phyloP scores from a whole-genome alignment of 2,329 filamentous ascomycete genomes.

The Truncatella angustata region DNA sequence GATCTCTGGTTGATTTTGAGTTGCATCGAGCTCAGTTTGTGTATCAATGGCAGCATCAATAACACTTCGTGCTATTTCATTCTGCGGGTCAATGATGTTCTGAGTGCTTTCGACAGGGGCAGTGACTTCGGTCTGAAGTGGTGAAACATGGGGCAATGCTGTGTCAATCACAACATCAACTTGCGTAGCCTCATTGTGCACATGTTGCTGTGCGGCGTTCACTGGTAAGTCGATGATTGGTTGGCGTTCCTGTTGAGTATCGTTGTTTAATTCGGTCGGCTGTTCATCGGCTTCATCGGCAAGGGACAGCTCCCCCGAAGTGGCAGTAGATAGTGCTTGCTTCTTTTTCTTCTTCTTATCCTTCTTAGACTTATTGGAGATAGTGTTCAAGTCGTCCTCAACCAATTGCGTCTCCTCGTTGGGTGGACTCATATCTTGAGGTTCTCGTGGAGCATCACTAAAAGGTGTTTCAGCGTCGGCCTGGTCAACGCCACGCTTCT shows the following conservation, averaged over 20 bases:
- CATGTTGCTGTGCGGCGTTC: not conserved
- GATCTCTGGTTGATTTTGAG: not conserved
- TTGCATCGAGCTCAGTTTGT: not conserved
- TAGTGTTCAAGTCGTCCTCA: not conserved
- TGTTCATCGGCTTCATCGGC: not conserved
- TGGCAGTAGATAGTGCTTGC: not conserved
- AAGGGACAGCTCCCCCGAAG: not conserved
- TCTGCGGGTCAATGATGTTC: not conserved
- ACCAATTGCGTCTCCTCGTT: not conserved
- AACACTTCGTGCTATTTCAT: not conserved
- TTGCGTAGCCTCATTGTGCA: not conserved
- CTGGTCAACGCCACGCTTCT: conserved; percentile 6
- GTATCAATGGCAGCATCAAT: no score
- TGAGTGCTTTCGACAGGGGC: not conserved
- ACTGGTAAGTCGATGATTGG: not conserved
- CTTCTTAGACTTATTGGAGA: conserved; percentile 15
- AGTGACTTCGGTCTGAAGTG: not conserved
- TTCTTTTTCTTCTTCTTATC: conserved; percentile 19
- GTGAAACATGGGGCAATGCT: not conserved
- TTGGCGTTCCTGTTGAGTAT: not conserved
- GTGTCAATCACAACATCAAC: not conserved
- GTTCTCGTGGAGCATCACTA: not conserved
- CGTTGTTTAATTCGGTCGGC: not conserved
- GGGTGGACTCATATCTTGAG: not conserved
- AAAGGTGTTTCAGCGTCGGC: not conserved